These are phyloP conservation scores for Berberis vulgaris DNA, from an alignment of 164 flowering plant species.

Conservation along the genomic window DNA sequence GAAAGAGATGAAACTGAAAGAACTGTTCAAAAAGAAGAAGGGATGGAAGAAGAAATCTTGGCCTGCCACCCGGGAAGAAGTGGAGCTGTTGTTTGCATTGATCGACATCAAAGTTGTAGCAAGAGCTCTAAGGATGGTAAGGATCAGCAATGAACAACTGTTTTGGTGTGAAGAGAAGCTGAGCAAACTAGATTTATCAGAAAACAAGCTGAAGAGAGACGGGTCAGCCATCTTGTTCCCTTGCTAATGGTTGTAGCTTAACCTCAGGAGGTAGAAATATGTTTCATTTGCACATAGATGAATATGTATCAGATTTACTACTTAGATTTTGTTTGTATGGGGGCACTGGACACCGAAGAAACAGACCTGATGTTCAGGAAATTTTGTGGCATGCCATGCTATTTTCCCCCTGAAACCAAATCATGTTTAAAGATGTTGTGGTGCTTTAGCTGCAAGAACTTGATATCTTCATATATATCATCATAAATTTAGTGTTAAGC, in stretches of 20 bases:
- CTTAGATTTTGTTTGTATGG: neutral
- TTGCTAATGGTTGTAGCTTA: conserved; percentile 22
- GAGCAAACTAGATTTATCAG: conserved; percentile 51
- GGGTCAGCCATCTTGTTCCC: conserved; percentile 72
- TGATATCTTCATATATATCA: too few relatives aligned
- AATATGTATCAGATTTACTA: conserved; percentile 7
- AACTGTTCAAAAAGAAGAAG: conserved; percentile 52
- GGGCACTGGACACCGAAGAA: conserved; percentile 2
- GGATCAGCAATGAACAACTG: conserved; percentile 63
- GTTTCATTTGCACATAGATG: neutral
- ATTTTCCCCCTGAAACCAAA: neutral
- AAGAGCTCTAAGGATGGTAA: conserved; percentile 64
- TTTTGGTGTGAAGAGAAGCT: conserved; percentile 94
- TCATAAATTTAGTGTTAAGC: too few relatives aligned
- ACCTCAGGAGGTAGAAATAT: conserved; percentile 4
- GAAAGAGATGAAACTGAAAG: conserved; percentile 74
- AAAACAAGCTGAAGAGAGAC: conserved; percentile 60
- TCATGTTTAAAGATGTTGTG: neutral
- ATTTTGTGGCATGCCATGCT: conserved; percentile 11
- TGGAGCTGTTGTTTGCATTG: conserved; percentile 52
- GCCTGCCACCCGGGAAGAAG: conserved; percentile 47
- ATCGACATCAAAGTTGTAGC: conserved; percentile 54
- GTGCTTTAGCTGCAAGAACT: neutral
- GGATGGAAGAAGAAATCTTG: conserved; percentile 71
- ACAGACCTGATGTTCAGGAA: conserved; percentile 7